These are phyloP conservation scores for Diaporthe vexans DNA, from an alignment of 2,329 filamentous ascomycete genomes.

Conservation along the genomic window DNA sequence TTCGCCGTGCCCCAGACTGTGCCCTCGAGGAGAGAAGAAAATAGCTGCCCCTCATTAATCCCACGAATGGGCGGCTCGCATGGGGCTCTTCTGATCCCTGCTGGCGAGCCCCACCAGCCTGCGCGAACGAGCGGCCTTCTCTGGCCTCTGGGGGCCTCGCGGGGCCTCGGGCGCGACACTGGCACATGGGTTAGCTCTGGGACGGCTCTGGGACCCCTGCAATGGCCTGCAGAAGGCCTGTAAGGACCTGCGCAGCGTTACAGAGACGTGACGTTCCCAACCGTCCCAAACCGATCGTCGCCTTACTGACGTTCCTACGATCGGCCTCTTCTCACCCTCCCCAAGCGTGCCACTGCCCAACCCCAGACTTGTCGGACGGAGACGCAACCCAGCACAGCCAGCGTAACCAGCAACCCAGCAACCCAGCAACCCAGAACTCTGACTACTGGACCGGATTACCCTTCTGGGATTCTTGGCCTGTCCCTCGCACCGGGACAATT, in stretches of 20 bases:
- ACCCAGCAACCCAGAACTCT: conserved; percentile 22
- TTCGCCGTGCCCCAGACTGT: conserved; percentile 37
- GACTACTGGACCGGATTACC: conserved; percentile 34
- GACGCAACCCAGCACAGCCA: not conserved
- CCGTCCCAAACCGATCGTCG: conserved; percentile 35
- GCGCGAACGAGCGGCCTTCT: conserved; percentile 21
- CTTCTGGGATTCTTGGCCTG: conserved; percentile 34
- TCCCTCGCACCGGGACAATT: conserved; percentile 20
- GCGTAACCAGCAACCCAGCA: conserved; percentile 6
- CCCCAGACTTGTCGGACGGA: conserved; percentile 11
- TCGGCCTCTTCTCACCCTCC: conserved; percentile 39
- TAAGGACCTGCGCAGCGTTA: conserved; percentile 35
- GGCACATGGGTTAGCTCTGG: conserved; percentile 30
- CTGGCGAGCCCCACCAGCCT: not conserved
- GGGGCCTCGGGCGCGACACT: conserved; percentile 23
- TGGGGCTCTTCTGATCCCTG: not conserved
- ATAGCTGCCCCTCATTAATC: conserved; percentile 26
- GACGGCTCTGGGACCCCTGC: conserved; percentile 12
- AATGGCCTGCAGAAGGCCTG: conserved; percentile 9
- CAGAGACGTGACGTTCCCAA: conserved; percentile 37
- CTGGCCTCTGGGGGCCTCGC: not conserved
- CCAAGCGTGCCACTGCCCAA: not conserved
- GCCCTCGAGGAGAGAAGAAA: not conserved
- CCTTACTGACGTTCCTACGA: conserved; percentile 31
- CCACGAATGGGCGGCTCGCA: conserved; percentile 29